Percentiles rank a stretch among this genome's conserved stretches.
phyloP scores from a whole-genome alignment of 2,329 filamentous ascomycete species.

The Neonectria hederae region DNA sequence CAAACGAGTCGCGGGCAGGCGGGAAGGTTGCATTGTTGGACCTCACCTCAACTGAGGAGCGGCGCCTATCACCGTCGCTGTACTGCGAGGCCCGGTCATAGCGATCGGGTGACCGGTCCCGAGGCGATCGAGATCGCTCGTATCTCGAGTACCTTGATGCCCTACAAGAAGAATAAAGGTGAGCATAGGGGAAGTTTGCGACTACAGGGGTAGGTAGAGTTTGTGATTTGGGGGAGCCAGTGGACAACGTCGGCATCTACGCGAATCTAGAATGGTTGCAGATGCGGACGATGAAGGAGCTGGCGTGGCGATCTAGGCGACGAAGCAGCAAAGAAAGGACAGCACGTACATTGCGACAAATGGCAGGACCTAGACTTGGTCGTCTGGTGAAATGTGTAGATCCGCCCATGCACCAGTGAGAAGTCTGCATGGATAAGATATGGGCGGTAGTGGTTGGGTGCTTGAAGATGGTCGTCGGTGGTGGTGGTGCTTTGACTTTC shows the following conservation, averaged over 20 bases:
- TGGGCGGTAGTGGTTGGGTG: slow-evolving; percentile 6
- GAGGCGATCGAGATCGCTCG: slow-evolving; percentile 70
- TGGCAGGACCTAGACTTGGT: slow-evolving; percentile 26
- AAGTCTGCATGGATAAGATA: slow-evolving; percentile 15
- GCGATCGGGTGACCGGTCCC: slow-evolving; percentile 76
- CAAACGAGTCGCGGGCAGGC: slow-evolving; percentile 66
- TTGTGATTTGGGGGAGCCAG: not conserved
- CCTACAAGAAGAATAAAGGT: slow-evolving; percentile 54
- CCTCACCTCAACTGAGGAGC: slow-evolving; percentile 68
- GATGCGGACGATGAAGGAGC: not conserved
- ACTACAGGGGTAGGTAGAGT: not conserved
- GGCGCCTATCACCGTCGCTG: slow-evolving; percentile 73
- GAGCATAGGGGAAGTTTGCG: slow-evolving; percentile 13
- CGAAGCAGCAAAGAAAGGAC: slow-evolving; percentile 6
- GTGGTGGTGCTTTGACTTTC: slow-evolving; percentile 26
- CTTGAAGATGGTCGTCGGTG: slow-evolving; percentile 7
- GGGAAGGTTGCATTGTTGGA: slow-evolving; percentile 69
- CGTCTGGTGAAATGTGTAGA: slow-evolving; percentile 16
- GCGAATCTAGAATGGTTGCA: not conserved
- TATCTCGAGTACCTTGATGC: slow-evolving; percentile 68
- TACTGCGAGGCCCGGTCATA: slow-evolving; percentile 67
- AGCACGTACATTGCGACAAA: slow-evolving; percentile 38
- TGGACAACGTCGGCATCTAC: not conserved
- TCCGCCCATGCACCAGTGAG: slow-evolving; percentile 33
- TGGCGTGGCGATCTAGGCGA: slow-evolving; percentile 1